Evolutionary conservation across 106 monocot genomes (phyloP).

Genomic region (Apostasia shenzhenica): DNA sequence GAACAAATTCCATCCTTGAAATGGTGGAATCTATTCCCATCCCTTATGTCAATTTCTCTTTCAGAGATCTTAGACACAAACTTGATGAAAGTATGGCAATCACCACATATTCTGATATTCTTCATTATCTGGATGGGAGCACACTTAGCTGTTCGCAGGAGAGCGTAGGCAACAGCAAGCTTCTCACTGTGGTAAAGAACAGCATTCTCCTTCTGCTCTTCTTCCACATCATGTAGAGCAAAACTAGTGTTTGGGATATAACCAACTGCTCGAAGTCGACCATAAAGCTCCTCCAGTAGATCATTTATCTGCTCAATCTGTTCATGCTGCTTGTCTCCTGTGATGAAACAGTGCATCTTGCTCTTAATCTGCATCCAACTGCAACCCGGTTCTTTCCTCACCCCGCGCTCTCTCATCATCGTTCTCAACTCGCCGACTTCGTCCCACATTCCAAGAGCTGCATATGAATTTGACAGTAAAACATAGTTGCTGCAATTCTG

Average conservation of each 20-base stretch:
- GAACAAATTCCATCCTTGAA: constrained; percentile 10
- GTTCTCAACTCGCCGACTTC: constrained; percentile 45
- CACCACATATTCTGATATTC: constrained; percentile 16
- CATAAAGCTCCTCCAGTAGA: constrained; percentile 19
- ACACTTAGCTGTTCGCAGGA: constrained; percentile 3
- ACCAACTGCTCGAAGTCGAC: constrained; percentile 25
- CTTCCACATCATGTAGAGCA: constrained; percentile 54
- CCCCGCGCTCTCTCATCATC: constrained; percentile 41
- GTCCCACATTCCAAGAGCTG: constrained; percentile 43
- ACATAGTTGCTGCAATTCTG: constrained; percentile 48
- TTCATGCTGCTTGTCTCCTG: constrained; percentile 30
- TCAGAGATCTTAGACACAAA: constrained; percentile 12
- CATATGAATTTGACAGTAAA: constrained; percentile 64
- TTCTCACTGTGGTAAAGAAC: constrained; percentile 23
- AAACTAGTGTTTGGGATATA: constrained; percentile 44
- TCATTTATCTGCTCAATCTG: constrained; percentile 28
- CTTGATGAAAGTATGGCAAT: constrained; percentile 14
- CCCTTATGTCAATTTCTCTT: constrained; percentile 20
- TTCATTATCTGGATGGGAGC: constrained; percentile 14
- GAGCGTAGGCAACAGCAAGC: constrained; percentile 15
- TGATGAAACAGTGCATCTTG: constrained; percentile 34
- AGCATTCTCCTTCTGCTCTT: constrained; percentile 38
- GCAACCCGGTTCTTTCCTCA: constrained; percentile 48
- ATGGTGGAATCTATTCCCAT: constrained; percentile 15
- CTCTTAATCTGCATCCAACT: constrained; percentile 59